Base-by-base conservation (phyloP, 2,329 filamentous ascomycete species). In the Exserohilum turcica region DNA sequence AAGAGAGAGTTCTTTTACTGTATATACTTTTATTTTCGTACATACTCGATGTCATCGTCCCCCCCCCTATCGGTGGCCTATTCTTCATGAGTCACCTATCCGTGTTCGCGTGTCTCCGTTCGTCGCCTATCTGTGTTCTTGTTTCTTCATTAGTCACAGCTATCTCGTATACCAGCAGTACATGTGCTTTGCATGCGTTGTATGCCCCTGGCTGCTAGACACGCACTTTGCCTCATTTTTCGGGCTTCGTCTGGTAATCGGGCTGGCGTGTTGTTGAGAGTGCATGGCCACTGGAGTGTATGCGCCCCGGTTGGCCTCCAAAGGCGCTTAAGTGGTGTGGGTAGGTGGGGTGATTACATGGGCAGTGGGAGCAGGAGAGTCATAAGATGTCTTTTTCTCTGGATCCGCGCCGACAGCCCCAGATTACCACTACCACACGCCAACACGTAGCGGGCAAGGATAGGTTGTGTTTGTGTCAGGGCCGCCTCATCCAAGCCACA, bases 21-120 rank as follows among this genome's bases (percentile, higher is more conserved):
- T 57, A 57, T 21, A 57, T 54, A 57, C 50, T 54, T 54, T 31
- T 27, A 9, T 18, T 24, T 44, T 40, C 38, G 50, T 50, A 57
- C 12, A 54, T 57, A 47, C 7, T 18, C 49, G 53, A 52, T 32
- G 51, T 15, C 3, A 21, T 37, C 13, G 28, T 27, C 45, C 24
- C 16, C 43, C 27, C 13, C n/a, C 28, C 5, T 31, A 7, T 24
- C 21, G n/a, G 9, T 32, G n/a, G 2, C 4, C 16, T 9, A 9
- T 35, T 8, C 32, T 5, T 7, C 21, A 24, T 24, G 4, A 24
- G 21, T 24, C 21, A 24, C 21, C 5, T 31, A 7, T 24, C 21
- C n/a, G 9, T 32, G n/a, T 5, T 9, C 16, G 8, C 15, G n/a
- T 18, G 15, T 8, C 32, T 5, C 21, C 21, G 7, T 24, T 24